These are phyloP conservation scores for Amphirosellinia nigrospora DNA, from an alignment of 495 filamentous ascomycete genomes.

Conservation along the genomic window DNA sequence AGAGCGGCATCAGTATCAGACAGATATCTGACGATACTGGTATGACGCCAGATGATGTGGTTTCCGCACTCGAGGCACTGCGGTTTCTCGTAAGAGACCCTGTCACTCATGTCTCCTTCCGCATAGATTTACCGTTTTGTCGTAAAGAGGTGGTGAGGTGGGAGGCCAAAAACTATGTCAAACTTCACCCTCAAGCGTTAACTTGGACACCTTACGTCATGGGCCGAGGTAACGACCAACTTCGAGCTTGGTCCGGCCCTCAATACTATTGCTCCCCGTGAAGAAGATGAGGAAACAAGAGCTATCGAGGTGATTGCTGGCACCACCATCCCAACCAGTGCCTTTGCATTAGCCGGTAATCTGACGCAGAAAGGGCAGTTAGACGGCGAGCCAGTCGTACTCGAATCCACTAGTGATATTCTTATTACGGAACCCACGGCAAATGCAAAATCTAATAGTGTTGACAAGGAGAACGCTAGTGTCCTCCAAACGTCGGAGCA, in stretches of 20 bases:
- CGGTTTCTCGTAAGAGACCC: slow-evolving; percentile 90
- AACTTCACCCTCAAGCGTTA: slow-evolving; percentile 78
- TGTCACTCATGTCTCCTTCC: slow-evolving; percentile 80
- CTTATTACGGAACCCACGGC: slow-evolving; percentile 38
- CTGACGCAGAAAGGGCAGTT: slow-evolving; percentile 26
- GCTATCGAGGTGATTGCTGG: slow-evolving; percentile 37
- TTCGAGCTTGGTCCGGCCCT: slow-evolving; percentile 84
- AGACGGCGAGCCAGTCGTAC: slow-evolving; percentile 35
- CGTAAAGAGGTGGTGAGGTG: slow-evolving; percentile 83
- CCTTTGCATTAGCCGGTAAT: slow-evolving; percentile 33
- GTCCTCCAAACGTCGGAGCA: slow-evolving; percentile 38
- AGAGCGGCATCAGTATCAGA: slow-evolving; percentile 71
- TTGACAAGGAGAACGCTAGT: slow-evolving; percentile 34
- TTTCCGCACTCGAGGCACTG: slow-evolving; percentile 88
- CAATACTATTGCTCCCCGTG: slow-evolving; percentile 85
- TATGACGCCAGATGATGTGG: slow-evolving; percentile 94
- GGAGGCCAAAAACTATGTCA: slow-evolving; percentile 85
- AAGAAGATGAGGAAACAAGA: slow-evolving; percentile 67
- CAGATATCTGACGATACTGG: slow-evolving; percentile 90
- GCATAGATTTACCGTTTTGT: slow-evolving; percentile 82
- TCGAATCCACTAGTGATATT: slow-evolving; percentile 51
- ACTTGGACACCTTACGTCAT: slow-evolving; percentile 99
- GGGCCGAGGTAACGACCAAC: slow-evolving; percentile 81
- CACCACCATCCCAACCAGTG: slow-evolving; percentile 42
- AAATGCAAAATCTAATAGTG: slow-evolving; percentile 35